phyloP scores from a whole-genome alignment of 2,329 filamentous ascomycete species.

The Aspergillus udagawae region DNA sequence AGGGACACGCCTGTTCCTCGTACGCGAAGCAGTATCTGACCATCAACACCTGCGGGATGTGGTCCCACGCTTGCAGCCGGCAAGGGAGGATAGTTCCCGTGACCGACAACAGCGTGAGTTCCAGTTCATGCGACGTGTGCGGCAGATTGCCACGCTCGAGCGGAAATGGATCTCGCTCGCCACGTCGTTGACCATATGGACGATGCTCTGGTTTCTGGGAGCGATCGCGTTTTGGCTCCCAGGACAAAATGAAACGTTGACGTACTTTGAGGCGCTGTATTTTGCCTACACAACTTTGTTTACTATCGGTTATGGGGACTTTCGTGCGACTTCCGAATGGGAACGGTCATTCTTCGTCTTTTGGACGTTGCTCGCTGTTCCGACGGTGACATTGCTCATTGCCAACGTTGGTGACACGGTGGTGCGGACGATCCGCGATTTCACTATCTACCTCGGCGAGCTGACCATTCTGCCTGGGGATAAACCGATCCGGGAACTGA shows the following conservation, averaged over 20 bases:
- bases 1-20: conserved; percentile 28
- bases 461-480: conserved; percentile 53
- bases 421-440: conserved; percentile 51
- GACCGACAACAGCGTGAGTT: conserved; percentile 35
- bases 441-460: conserved; percentile 54
- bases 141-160: conserved; percentile 37
- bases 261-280: conserved; percentile 37
- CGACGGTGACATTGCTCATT: conserved; percentile 39
- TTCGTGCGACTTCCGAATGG: conserved; percentile 30
- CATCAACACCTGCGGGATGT: conserved; percentile 11
- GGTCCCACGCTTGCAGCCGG: conserved; percentile 12
- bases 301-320: conserved; percentile 40
- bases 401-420: conserved; percentile 37
- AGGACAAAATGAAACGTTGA: conserved; percentile 28
- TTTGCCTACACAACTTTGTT: conserved; percentile 37
- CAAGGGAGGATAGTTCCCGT: conserved; percentile 14
- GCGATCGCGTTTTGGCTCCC: conserved; percentile 35
- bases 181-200: conserved; percentile 35
- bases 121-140: conserved; percentile 45
- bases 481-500: conserved; percentile 28
- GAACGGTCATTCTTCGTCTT: conserved; percentile 38
- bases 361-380: conserved; percentile 39
- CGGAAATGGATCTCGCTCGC: conserved; percentile 40
- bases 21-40: conserved; percentile 21
- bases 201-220: conserved; percentile 43